Evolutionary conservation across 257 asterid species (phyloP).

Genomic region (Solanum pimpinellifolium): DNA sequence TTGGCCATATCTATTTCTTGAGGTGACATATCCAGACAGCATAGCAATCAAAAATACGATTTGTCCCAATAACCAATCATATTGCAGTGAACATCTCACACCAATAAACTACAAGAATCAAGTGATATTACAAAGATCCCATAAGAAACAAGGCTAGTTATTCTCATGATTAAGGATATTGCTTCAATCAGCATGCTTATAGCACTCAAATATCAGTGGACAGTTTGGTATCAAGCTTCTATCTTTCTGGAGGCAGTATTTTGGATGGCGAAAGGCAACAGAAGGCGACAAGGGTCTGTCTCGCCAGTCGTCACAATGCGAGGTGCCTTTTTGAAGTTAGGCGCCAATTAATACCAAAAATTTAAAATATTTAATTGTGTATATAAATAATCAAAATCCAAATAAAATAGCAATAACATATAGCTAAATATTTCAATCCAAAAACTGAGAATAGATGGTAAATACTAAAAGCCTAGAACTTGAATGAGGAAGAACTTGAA

Average conservation of each 20-base stretch:
- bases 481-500: neutral
- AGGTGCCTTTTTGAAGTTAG: neutral
- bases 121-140: neutral
- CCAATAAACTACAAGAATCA: neutral
- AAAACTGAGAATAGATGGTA: neutral
- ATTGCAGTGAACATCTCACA: neutral
- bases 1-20: neutral
- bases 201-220: neutral
- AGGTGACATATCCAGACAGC: neutral
- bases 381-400: neutral
- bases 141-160: neutral
- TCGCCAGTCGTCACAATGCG: neutral
- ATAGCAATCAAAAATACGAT: neutral
- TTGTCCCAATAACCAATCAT: neutral
- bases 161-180: neutral
- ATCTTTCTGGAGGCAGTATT: neutral
- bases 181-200: neutral
- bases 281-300: neutral
- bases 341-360: neutral
- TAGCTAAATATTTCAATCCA: neutral
- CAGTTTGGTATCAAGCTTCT: neutral
- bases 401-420: neutral
- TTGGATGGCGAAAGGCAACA: neutral
- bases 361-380: too few species aligned
- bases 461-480: neutral